Evolutionary conservation across 345 rosid species (phyloP).

Genomic region (Abelmoschus esculentus): DNA sequence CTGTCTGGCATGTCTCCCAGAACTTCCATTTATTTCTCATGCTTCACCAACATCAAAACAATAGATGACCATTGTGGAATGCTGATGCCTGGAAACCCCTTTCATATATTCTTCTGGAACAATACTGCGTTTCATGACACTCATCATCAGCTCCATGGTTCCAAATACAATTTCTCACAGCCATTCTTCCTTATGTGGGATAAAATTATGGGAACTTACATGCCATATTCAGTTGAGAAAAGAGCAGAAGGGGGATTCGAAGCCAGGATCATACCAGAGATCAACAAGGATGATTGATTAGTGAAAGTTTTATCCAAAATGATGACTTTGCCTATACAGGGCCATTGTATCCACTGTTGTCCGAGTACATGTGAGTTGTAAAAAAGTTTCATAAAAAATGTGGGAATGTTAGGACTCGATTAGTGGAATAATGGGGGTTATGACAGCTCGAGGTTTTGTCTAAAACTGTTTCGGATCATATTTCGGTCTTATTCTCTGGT

Average conservation of each 20-base stretch:
- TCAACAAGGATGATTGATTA: slow-evolving; percentile 34
- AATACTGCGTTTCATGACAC: slow-evolving; percentile 75
- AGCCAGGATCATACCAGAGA: slow-evolving; percentile 31
- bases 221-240: slow-evolving; percentile 67
- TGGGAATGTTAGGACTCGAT: no score
- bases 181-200: slow-evolving; percentile 80
- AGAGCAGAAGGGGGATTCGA: slow-evolving; percentile 63
- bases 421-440: no score
- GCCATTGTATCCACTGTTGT: no score
- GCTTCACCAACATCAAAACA: slow-evolving; percentile 50
- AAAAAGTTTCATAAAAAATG: no score
- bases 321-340: no score
- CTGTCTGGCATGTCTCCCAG: slow-evolving; percentile 71
- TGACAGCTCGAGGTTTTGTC: no score
- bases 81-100: slow-evolving; percentile 72
- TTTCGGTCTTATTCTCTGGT: no score
- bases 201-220: slow-evolving; percentile 61
- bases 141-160: slow-evolving; percentile 72
- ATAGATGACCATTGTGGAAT: slow-evolving; percentile 75
- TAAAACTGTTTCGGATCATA: no score
- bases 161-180: slow-evolving; percentile 73
- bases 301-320: no score
- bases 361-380: no score
- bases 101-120: slow-evolving; percentile 62
- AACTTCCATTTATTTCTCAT: slow-evolving; percentile 24